phyloP scores from a whole-genome alignment of 768 basidiomycete genomes.

The Cyclocybe aegerita region DNA sequence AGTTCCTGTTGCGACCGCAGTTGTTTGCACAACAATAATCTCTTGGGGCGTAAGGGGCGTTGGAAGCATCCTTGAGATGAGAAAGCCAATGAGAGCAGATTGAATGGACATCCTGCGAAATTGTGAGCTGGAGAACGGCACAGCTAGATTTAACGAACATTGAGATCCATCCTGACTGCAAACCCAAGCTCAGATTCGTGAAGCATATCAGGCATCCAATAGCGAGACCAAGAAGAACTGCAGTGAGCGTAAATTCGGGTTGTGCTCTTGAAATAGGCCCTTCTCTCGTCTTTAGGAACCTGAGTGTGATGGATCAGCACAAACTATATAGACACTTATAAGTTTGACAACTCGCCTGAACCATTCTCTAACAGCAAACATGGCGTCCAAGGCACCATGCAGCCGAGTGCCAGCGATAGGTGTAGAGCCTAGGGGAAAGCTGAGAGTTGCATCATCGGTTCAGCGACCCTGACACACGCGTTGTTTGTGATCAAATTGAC shows the following conservation, averaged over 20 bases:
- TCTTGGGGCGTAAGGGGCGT: constrained; percentile 84
- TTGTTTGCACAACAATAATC: constrained; percentile 92
- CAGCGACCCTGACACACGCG: neutral
- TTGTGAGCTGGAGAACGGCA: neutral
- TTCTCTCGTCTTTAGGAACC: constrained; percentile 11
- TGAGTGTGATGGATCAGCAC: constrained; percentile 1
- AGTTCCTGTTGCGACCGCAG: constrained; percentile 89
- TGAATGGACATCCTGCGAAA: constrained; percentile 87
- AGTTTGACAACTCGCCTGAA: constrained; percentile 16
- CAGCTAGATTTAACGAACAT: constrained; percentile 48
- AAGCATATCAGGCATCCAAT: constrained; percentile 90
- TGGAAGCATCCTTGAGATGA: constrained; percentile 74
- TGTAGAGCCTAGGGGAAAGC: too few relatives aligned
- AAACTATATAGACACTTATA: neutral
- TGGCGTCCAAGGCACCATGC: neutral
- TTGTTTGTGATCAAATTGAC: constrained; percentile 13
- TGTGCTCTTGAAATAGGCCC: constrained; percentile 21
- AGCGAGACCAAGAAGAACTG: constrained; percentile 73
- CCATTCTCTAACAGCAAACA: constrained; percentile 15
- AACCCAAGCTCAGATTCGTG: constrained; percentile 86
- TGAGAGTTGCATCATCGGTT: neutral
- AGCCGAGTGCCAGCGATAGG: neutral
- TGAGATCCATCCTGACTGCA: constrained; percentile 89
- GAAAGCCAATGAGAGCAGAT: constrained; percentile 89
- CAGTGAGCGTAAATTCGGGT: constrained; percentile 47